A percentile compares a stretch with the other conserved stretches of the same genome.
phyloP scores from a whole-genome alignment of 176 grass and related monocot species.

The Puccinellia tenuiflora region DNA sequence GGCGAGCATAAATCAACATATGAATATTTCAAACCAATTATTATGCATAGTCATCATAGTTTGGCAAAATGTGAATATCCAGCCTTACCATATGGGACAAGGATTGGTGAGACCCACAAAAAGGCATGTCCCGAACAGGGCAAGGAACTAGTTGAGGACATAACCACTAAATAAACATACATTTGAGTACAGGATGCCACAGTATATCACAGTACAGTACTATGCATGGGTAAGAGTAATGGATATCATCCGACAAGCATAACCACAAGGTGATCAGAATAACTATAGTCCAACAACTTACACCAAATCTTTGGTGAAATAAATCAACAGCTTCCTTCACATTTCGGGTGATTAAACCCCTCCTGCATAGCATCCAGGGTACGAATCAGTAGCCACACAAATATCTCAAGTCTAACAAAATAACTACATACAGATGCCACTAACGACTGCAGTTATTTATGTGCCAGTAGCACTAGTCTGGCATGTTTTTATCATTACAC shows the following conservation, averaged over 20 bases:
- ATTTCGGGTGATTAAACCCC: constrained; percentile 92
- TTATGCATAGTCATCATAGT: not conserved
- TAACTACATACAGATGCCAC: not conserved
- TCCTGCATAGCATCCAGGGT: constrained; percentile 49
- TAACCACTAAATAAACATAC: not conserved
- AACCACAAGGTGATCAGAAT: not conserved
- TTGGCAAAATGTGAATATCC: not conserved
- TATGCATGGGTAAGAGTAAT: not conserved
- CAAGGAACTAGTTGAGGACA: not conserved
- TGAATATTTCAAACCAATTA: not conserved
- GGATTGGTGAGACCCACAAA: not conserved
- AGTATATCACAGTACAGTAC: not conserved
- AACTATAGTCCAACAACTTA: constrained; percentile 36
- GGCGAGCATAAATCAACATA: not conserved
- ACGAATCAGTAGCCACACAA: not conserved
- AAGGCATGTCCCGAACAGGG: not conserved
- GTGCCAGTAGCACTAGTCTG: not conserved
- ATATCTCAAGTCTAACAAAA: not conserved
- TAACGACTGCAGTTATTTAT: not conserved
- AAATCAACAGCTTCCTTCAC: constrained; percentile 78
- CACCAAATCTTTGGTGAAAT: constrained; percentile 93
- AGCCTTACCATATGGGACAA: not conserved
- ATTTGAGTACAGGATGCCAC: not conserved
- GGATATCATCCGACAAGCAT: not conserved
- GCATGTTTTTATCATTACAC: not conserved